Conservation (phyloP, 306 rosid species). For the Trifolium fragiferum region DNA sequence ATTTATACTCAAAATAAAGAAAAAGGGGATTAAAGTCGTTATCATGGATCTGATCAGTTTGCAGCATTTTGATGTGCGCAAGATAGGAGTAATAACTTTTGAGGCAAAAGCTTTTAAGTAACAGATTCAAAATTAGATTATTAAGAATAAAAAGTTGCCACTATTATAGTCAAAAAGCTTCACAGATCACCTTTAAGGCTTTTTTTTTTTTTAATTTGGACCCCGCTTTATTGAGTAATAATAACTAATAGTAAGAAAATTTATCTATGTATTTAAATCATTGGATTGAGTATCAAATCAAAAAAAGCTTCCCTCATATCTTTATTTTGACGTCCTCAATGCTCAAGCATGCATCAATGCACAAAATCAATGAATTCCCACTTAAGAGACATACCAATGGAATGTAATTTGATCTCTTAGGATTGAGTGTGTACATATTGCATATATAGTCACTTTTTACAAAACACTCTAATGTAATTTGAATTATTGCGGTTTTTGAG, state of each 20-base stretch:
- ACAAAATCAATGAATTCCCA: slow-evolving; percentile 41
- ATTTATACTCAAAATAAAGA: slow-evolving; percentile 26
- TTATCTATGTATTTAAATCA: slow-evolving; percentile 47
- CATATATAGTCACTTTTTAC: neutral
- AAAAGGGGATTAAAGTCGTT: slow-evolving; percentile 34
- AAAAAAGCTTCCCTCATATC: slow-evolving; percentile 47
- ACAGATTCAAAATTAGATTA: slow-evolving; percentile 41
- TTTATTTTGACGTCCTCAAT: slow-evolving; percentile 48
- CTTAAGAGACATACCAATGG: slow-evolving; percentile 22
- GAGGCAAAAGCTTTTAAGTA: slow-evolving; percentile 48
- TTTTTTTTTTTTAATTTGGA: slow-evolving; percentile 38
- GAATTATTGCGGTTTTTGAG: too few species aligned
- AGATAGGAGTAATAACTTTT: slow-evolving; percentile 40
- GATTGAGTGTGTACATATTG: slow-evolving; percentile 24
- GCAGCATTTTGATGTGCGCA: slow-evolving; percentile 43
- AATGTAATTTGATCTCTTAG: slow-evolving; percentile 32
- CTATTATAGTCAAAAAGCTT: slow-evolving; percentile 62
- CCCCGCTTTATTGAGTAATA: slow-evolving; percentile 41
- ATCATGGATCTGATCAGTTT: slow-evolving; percentile 40
- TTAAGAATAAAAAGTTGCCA: slow-evolving; percentile 49
- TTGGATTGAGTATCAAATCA: slow-evolving; percentile 60
- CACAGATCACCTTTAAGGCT: slow-evolving; percentile 45
- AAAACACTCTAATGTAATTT: neutral
- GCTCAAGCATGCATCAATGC: slow-evolving; percentile 31
- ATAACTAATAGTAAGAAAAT: slow-evolving; percentile 29